Percentiles rank a stretch among this genome's conserved stretches.
Evolutionary conservation across 805 yeast species (phyloP).

Genomic region (Yamadazyma akitaensis): DNA sequence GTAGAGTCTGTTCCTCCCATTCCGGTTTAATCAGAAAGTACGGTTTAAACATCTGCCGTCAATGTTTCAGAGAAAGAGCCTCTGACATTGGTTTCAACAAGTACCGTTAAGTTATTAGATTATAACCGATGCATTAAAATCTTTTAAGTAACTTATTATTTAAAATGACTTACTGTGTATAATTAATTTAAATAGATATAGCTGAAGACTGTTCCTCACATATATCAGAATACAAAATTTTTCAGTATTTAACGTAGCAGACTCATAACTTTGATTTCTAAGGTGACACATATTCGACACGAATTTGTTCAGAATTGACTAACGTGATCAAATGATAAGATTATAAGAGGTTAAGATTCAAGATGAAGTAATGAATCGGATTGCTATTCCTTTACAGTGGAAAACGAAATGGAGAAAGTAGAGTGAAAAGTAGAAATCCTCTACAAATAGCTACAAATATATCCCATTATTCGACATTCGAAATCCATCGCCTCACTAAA

Average conservation of each 20-base stretch:
- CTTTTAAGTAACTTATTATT: slow-evolving; percentile 10
- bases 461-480: slow-evolving; percentile 59
- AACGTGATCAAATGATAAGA: no score
- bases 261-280: no score
- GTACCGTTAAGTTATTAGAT: slow-evolving; percentile 69
- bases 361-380: no score
- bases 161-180: slow-evolving; percentile 15
- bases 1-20: slow-evolving; percentile 99
- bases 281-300: background rate
- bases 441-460: slow-evolving; percentile 19
- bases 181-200: slow-evolving; percentile 11
- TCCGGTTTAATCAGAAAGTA: slow-evolving; percentile 99
- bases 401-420: no score
- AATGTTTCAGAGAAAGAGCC: slow-evolving; percentile 99
- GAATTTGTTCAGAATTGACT: no score
- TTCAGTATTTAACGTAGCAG: background rate
- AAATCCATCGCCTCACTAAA: slow-evolving; percentile 51
- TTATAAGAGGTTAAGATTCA: no score
- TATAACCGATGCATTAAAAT: slow-evolving; percentile 6
- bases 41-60: slow-evolving; percentile 99
- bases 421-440: background rate
- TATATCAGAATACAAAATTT: slow-evolving; percentile 5
- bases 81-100: slow-evolving; percentile 98
- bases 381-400: no score
- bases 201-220: background rate